A percentile compares a stretch with the other conserved stretches of the same genome.
Evolutionary conservation across 2,329 filamentous ascomycete species (phyloP).

Genomic region (Colletotrichum scovillei): DNA sequence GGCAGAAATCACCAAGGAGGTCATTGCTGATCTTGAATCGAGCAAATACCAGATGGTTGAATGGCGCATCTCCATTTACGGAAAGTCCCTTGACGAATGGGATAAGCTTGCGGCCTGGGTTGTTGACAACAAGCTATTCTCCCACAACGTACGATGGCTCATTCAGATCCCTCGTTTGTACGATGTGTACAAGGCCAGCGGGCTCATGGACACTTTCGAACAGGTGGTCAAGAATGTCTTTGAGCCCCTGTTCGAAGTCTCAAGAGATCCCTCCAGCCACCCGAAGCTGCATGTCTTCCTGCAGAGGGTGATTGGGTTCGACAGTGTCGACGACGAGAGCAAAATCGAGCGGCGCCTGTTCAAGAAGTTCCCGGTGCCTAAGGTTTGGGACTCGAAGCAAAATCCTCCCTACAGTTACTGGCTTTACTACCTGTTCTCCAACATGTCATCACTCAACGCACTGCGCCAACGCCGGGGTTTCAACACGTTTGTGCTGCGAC

Average conservation of each 20-base stretch:
- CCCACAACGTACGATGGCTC: constrained; percentile 96
- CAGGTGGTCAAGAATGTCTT: constrained; percentile 93
- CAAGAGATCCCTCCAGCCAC: constrained; percentile 84
- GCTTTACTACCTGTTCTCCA: constrained; percentile 97
- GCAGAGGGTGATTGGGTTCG: constrained; percentile 94
- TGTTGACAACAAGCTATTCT: constrained; percentile 97
- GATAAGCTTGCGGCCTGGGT: constrained; percentile 98
- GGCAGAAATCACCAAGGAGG: constrained; percentile 97
- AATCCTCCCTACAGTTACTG: constrained; percentile 99
- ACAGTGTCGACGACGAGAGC: constrained; percentile 98
- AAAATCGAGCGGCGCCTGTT: constrained; percentile 95
- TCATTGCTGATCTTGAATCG: constrained; percentile 95
- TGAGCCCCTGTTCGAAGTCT: constrained; percentile 93
- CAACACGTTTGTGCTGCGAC: constrained; percentile 93
- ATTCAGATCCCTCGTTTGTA: constrained; percentile 95
- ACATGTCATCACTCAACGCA: constrained; percentile 90
- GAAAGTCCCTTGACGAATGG: constrained; percentile 93
- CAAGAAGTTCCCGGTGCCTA: constrained; percentile 92
- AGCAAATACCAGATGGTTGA: constrained; percentile 99
- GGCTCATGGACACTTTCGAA: constrained; percentile 89
- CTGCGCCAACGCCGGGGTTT: constrained; percentile 93
- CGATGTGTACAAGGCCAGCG: constrained; percentile 93
- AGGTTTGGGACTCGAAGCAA: constrained; percentile 89
- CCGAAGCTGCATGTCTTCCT: constrained; percentile 95
- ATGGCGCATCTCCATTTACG: constrained; percentile 98